These are phyloP conservation scores for Ascosphaera acerosa DNA, from an alignment of 2,329 filamentous ascomycete genomes.

Conservation along the genomic window DNA sequence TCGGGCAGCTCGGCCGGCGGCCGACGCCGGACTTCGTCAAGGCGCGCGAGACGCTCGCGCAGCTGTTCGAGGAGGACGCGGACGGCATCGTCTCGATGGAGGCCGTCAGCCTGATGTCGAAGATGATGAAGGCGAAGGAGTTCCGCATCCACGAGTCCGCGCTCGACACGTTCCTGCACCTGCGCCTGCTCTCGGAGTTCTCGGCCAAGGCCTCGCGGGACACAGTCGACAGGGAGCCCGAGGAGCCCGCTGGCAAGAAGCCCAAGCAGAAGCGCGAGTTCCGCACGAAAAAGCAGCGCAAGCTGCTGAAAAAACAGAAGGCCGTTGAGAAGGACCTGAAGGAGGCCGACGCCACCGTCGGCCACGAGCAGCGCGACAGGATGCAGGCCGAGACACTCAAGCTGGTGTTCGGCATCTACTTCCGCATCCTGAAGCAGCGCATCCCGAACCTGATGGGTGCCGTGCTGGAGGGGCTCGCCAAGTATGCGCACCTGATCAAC, in stretches of 20 bases:
- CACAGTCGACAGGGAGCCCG: constrained; percentile 36
- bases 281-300: constrained; percentile 67
- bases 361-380: constrained; percentile 72
- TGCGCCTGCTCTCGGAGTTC: constrained; percentile 74
- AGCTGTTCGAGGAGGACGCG: constrained; percentile 63
- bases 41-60: constrained; percentile 54
- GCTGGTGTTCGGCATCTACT: constrained; percentile 85
- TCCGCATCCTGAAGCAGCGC: constrained; percentile 70
- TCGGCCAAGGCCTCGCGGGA: constrained; percentile 60
- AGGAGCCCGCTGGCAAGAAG: constrained; percentile 28
- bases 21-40: constrained; percentile 53
- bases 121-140: constrained; percentile 81
- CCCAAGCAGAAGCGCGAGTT: constrained; percentile 57
- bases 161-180: constrained; percentile 70
- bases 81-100: constrained; percentile 76
- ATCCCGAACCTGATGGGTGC: constrained; percentile 80
- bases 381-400: constrained; percentile 94
- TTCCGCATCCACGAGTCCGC: constrained; percentile 66
- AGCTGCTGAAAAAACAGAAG: constrained; percentile 64
- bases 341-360: constrained; percentile 71
- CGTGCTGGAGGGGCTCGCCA: constrained; percentile 76
- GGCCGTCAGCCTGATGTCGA: constrained; percentile 57
- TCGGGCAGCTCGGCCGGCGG: constrained; percentile 54
- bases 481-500: constrained; percentile 92
- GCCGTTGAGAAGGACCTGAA: constrained; percentile 78